Evolutionary conservation across 2,329 filamentous ascomycete species (phyloP), one percentile per base, ranked within the genome.

Genomic region (Emmonsiellopsis sp.): DNA sequence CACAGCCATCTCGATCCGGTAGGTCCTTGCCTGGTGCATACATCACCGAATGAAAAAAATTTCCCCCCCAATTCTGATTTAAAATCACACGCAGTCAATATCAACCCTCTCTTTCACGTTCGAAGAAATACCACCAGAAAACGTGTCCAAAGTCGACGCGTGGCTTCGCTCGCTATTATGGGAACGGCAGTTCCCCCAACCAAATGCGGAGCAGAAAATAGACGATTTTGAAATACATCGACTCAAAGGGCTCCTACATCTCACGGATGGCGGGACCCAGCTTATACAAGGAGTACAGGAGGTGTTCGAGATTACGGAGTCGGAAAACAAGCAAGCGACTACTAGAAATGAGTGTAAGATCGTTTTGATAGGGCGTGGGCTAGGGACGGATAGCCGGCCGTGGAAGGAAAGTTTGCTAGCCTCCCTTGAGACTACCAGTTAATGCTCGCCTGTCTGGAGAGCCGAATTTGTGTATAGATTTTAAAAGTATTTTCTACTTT

Each of bases 1-100:
- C 90, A 96, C 65, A 95, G 88, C 61, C 90, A 95, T 72, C 77
- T 97, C 9, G 93, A 98, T 70, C 84, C 89, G 32, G 87, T 91
- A 72, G 65, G 83, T 62, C 5, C 8, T 14, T 42, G 40, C 8
- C 40, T 11, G 31, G 39, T 3, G 6, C 21, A 51, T 43, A 10
- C 27, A 8, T 45, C 21, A 14, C 7, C 5, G 42, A 45, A 34
- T 21, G 6, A 6, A 14, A 9, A 8, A 21, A 8, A 6, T 13
- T 34, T 5, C 36, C 42, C 42, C 17, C 36, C 51, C 6, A 8
- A n/a, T 44, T 46, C n/a, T 27, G 2, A 17, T 27, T 27, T 9
- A 3, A 5, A n/a, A 37, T 21, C 42, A 55, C 57, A 51, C 62
- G 13, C 53, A 91, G 86, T 85, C 86, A 1, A 95, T 97, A 54